A percentile compares a stretch with the other conserved stretches of the same genome.
These are phyloP conservation scores for Rhizopus delemar DNA, from an alignment of 371 early-diverging fungal species.

Conservation along the genomic window DNA sequence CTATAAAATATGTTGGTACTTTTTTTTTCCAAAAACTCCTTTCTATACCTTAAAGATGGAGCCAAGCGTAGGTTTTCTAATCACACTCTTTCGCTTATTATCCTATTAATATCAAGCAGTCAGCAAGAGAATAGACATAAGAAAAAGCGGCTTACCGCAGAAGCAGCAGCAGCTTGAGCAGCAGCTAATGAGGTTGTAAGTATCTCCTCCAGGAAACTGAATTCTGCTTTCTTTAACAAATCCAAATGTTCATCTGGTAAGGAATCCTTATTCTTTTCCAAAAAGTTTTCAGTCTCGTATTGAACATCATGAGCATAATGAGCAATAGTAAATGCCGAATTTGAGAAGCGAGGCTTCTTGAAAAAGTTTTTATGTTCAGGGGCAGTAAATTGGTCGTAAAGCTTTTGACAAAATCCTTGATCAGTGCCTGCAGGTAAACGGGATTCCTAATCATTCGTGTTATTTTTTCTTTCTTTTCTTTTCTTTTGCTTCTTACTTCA, in stretches of 20 bases:
- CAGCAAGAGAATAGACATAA: conserved; percentile 1
- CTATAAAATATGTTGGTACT: conserved; percentile 57
- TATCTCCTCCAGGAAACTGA: conserved; percentile 79
- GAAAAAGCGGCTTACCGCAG: conserved; percentile 12
- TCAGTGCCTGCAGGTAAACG: conserved; percentile 92
- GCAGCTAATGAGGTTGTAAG: conserved; percentile 50
- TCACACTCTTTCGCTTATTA: conserved; percentile 52
- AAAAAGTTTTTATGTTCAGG: conserved; percentile 76
- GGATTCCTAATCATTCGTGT: conserved; percentile 52
- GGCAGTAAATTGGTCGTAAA: conserved; percentile 78
- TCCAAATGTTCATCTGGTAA: conserved; percentile 89
- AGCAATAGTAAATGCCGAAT: conserved; percentile 77
- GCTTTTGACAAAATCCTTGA: conserved; percentile 76
- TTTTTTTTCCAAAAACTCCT: conserved; percentile 13
- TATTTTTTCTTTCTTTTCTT: neutral
- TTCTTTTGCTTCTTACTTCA: conserved; percentile 60
- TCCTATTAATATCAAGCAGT: neutral
- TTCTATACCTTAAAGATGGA: conserved; percentile 30
- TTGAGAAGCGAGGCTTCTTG: conserved; percentile 87
- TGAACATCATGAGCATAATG: conserved; percentile 93
- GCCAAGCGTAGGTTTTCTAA: conserved; percentile 84
- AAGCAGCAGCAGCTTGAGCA: conserved; percentile 46
- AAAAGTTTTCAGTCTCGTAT: conserved; percentile 91
- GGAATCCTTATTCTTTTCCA: conserved; percentile 98
- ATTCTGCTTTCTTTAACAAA: conserved; percentile 69